Percentiles rank a stretch among this genome's conserved stretches.
phyloP scores from a whole-genome alignment of 306 rosid genomes.

The Rosa lucieae region DNA sequence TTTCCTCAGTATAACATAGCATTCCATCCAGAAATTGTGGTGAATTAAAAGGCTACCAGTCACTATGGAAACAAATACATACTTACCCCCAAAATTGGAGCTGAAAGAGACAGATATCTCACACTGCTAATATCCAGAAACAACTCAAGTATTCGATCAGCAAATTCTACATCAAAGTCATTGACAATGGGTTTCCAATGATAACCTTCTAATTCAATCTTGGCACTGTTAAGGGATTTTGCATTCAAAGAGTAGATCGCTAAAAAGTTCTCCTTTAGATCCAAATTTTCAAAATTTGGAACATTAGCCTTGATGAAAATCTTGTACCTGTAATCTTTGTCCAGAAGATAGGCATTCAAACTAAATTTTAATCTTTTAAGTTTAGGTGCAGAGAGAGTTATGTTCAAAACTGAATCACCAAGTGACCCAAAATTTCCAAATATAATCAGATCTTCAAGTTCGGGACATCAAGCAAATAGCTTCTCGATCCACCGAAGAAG shows the following conservation, averaged over 20 bases:
- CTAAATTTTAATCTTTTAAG: neutral
- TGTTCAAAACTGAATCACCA: neutral
- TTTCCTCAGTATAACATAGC: neutral
- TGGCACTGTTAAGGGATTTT: neutral
- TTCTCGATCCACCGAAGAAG: neutral
- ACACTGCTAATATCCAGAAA: neutral
- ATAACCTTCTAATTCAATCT: neutral
- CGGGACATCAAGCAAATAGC: neutral
- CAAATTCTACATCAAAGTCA: no score
- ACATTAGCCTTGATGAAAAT: neutral
- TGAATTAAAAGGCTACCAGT: neutral
- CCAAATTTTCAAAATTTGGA: neutral
- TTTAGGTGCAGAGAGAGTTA: neutral
- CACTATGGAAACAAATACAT: neutral
- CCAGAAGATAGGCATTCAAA: neutral
- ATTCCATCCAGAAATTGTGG: no score
- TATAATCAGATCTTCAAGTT: neutral
- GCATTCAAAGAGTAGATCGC: neutral
- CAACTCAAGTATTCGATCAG: neutral
- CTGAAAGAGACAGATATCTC: neutral
- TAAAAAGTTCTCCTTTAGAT: neutral
- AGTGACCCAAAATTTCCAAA: neutral
- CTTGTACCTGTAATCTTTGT: neutral
- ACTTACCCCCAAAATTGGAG: constrained; percentile 7
- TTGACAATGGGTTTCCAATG: neutral